Percentiles rank a stretch among this genome's conserved stretches.
Evolutionary conservation across 306 rosid genomes (phyloP).

Genomic region (Crotalaria pallida): DNA sequence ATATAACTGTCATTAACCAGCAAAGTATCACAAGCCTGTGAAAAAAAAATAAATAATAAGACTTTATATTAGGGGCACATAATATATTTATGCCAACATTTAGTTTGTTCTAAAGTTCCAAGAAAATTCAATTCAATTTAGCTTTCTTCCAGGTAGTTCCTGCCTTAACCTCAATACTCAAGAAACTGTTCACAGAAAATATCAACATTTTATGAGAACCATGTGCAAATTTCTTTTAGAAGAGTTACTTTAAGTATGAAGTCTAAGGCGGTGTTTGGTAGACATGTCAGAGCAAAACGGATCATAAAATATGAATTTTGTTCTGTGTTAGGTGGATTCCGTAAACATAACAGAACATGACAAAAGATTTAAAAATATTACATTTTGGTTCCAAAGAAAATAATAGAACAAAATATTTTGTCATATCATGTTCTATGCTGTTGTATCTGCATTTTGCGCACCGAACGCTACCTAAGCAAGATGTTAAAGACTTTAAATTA

Average conservation of each 20-base stretch:
- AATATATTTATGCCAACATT: background rate
- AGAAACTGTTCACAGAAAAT: slow-evolving; percentile 45
- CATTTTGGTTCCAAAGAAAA: too few species aligned
- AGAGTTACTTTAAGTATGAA: background rate
- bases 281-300: too few species aligned
- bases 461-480: background rate
- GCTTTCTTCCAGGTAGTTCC: slow-evolving; percentile 42
- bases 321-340: too few species aligned
- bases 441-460: too few species aligned
- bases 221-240: background rate
- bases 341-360: too few species aligned
- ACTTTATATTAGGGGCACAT: background rate
- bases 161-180: slow-evolving; percentile 46
- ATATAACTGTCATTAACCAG: slow-evolving; percentile 68
- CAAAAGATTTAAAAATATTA: too few species aligned
- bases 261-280: too few species aligned
- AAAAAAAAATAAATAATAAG: background rate
- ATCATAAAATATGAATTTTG: too few species aligned
- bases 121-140: background rate
- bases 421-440: too few species aligned
- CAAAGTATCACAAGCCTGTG: slow-evolving; percentile 53
- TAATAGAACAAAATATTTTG: too few species aligned
- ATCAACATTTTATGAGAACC: slow-evolving; percentile 14
- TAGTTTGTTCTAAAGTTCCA: background rate
- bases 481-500: background rate